phyloP scores from a whole-genome alignment of 108 stramenopile species.

The Nannochloropsis oceanica region DNA sequence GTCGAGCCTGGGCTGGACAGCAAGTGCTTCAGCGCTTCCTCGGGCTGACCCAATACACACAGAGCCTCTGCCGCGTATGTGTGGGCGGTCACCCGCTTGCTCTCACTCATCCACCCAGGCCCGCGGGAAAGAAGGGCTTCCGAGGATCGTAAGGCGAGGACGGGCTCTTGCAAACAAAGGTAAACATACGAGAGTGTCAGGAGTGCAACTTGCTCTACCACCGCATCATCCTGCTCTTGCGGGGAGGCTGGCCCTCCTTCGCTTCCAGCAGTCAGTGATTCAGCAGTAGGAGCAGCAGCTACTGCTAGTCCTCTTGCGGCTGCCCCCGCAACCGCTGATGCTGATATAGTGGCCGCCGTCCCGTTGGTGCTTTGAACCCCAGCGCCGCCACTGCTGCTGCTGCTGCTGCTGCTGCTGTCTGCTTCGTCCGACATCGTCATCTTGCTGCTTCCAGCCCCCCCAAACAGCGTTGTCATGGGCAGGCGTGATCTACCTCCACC shows the following conservation, averaged over 20 bases:
- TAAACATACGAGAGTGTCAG: constrained; percentile 16
- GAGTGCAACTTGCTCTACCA: constrained; percentile 3
- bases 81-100: constrained; percentile 2
- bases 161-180: constrained; percentile 17
- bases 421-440: background rate
- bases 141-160: constrained; percentile 2
- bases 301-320: background rate
- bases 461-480: background rate
- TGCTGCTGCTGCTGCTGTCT: background rate
- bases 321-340: background rate
- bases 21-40: constrained; percentile 21
- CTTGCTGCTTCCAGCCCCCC: background rate
- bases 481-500: background rate
- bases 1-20: background rate
- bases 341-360: background rate
- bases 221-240: background rate
- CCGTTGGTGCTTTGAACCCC: background rate
- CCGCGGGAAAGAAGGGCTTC: background rate
- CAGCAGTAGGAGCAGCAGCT: too few species aligned
- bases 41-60: constrained; percentile 15
- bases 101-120: background rate
- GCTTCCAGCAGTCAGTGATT: background rate
- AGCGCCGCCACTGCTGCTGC: background rate
- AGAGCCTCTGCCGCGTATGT: constrained; percentile 29
- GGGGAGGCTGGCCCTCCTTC: background rate